Evolutionary conservation across 495 filamentous ascomycete genomes (phyloP).

Genomic region (Bathelium albidoporum): DNA sequence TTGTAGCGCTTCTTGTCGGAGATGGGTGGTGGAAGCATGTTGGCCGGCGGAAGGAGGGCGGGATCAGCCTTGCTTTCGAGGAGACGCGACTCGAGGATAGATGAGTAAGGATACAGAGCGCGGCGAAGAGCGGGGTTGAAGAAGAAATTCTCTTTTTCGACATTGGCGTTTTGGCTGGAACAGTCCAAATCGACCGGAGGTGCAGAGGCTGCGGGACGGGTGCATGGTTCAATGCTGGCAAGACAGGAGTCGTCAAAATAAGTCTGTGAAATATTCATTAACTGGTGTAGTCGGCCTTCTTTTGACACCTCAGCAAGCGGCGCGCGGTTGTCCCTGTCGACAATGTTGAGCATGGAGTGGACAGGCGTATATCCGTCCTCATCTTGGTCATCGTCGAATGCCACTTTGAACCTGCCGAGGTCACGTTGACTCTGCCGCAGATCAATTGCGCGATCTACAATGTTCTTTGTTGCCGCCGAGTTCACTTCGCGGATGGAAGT

Average conservation of each 20-base stretch:
- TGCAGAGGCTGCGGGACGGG: conserved; percentile 63
- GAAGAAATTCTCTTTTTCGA: conserved; percentile 61
- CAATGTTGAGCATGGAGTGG: conserved; percentile 72
- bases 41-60: conserved; percentile 48
- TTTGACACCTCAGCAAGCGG: conserved; percentile 59
- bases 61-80: conserved; percentile 58
- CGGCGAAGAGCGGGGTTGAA: conserved; percentile 71
- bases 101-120: conserved; percentile 57
- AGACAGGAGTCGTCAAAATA: conserved; percentile 61
- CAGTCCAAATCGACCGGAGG: conserved; percentile 75
- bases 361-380: conserved; percentile 47
- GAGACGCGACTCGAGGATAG: conserved; percentile 60
- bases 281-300: conserved; percentile 59
- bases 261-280: conserved; percentile 69
- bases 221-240: conserved; percentile 66
- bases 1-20: conserved; percentile 75
- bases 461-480: conserved; percentile 49
- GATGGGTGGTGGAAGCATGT: conserved; percentile 63
- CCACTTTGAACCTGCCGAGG: conserved; percentile 38
- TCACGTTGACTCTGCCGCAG: conserved; percentile 37
- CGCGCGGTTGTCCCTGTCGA: conserved; percentile 54
- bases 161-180: conserved; percentile 52
- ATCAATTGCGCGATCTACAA: conserved; percentile 55
- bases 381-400: conserved; percentile 56
- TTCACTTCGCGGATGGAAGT: conserved; percentile 61